Conservation (phyloP, 169 alveolate genomes). For the Plasmodium coatneyi region DNA sequence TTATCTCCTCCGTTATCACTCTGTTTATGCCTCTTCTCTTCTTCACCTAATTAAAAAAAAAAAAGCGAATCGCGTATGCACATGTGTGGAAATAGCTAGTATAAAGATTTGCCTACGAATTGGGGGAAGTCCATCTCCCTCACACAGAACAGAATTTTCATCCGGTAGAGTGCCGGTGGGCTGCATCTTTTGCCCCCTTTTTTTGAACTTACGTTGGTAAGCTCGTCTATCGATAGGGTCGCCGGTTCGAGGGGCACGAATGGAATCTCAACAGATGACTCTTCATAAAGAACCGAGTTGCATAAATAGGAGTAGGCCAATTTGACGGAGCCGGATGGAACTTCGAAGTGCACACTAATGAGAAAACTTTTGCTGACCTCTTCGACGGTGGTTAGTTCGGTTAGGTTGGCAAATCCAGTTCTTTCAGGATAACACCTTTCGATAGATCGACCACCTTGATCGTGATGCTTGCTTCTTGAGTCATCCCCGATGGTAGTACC, state of each 20-base stretch:
- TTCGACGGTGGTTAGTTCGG: not conserved
- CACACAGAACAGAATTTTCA: not conserved
- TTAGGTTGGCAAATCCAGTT: not conserved
- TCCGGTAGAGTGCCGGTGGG: not conserved
- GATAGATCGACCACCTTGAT: not conserved
- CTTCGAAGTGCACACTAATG: not conserved
- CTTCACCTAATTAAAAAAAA: slow-evolving; percentile 7
- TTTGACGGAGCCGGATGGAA: not conserved
- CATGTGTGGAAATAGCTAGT: not conserved
- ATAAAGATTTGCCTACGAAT: not conserved
- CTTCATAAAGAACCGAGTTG: not conserved
- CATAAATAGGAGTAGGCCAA: not conserved
- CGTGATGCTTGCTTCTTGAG: not conserved
- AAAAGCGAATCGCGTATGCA: not conserved
- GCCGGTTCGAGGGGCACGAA: slow-evolving; percentile 5
- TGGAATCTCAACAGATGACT: not conserved
- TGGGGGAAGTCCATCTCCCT: not conserved
- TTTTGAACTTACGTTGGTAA: slow-evolving; percentile 17
- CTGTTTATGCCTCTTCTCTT: not conserved
- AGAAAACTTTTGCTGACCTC: not conserved
- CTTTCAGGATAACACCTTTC: not conserved
- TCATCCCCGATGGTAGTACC: not conserved
- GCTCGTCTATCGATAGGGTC: slow-evolving; percentile 21
- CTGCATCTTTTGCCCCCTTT: not conserved
- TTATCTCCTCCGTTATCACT: slow-evolving; percentile 11